Percentiles rank a stretch among this genome's conserved stretches.
Conservation (phyloP, 495 filamentous ascomycete genomes). For the Daldinia loculata region DNA sequence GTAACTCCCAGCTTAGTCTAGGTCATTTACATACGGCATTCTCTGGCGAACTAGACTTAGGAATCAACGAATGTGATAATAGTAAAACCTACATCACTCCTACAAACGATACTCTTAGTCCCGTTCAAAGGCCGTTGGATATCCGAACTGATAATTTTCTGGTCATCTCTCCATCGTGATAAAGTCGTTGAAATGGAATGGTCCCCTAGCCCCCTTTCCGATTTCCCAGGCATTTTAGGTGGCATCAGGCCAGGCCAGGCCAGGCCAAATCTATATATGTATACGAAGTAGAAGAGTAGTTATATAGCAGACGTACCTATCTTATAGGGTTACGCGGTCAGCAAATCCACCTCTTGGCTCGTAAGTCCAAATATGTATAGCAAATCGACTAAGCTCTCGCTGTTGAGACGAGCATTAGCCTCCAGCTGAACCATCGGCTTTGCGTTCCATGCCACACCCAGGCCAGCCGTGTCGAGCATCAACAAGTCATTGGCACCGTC, state of each 20-base stretch:
- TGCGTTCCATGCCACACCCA: conserved; percentile 93
- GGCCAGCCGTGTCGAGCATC: conserved; percentile 88
- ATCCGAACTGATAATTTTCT: not conserved
- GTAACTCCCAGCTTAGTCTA: conserved; percentile 11
- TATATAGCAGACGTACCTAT: conserved; percentile 19
- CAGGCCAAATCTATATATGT: conserved; percentile 19
- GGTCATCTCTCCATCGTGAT: conserved; percentile 1
- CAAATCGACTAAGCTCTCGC: conserved; percentile 78
- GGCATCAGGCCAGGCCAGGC: not conserved
- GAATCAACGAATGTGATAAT: conserved; percentile 4
- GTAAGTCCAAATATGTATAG: conserved; percentile 84
- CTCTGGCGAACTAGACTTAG: conserved; percentile 1
- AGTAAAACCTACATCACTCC: conserved; percentile 2
- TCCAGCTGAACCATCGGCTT: conserved; percentile 91
- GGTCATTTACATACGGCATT: not conserved
- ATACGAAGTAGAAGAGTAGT: conserved; percentile 16
- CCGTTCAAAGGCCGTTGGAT: not conserved
- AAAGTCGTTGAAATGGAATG: not conserved
- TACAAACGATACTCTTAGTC: conserved; percentile 5
- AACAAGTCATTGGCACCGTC: conserved; percentile 95
- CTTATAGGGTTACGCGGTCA: conserved; percentile 45
- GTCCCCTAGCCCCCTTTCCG: not conserved
- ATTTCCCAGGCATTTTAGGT: conserved; percentile 10
- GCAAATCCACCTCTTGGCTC: conserved; percentile 67
- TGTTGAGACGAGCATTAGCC: conserved; percentile 83